phyloP scores from a whole-genome alignment of 352 stramenopile species.

The Pythium coloratum region DNA sequence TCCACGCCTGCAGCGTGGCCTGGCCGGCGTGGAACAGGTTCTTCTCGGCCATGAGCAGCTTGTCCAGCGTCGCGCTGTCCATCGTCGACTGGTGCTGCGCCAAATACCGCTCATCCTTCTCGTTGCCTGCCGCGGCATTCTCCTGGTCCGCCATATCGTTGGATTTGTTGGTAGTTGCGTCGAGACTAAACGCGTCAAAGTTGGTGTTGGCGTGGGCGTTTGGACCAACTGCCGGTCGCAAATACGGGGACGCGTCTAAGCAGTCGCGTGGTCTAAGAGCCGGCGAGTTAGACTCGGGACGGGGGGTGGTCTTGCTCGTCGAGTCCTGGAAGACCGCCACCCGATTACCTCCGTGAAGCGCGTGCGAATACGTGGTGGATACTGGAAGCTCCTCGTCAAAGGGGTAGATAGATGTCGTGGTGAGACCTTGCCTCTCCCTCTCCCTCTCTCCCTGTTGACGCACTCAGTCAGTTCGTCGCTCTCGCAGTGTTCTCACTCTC shows the following conservation, averaged over 20 bases:
- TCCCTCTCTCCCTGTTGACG: neutral
- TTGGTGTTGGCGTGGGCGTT: neutral
- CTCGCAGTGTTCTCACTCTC: conserved; percentile 1
- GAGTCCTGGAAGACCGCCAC: conserved; percentile 15
- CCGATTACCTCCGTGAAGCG: conserved; percentile 23
- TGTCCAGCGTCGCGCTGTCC: conserved; percentile 81
- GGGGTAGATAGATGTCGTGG: neutral
- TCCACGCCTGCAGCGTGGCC: conserved; percentile 81
- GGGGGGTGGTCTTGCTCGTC: neutral
- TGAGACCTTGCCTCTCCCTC: neutral
- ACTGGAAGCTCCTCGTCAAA: neutral
- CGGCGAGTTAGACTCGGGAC: neutral
- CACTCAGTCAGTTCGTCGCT: neutral
- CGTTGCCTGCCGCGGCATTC: neutral
- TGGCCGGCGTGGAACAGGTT: conserved; percentile 78
- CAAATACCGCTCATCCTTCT: conserved; percentile 53
- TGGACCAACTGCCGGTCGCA: neutral
- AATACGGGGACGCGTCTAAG: neutral
- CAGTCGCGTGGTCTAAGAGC: neutral
- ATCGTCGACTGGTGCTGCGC: conserved; percentile 72
- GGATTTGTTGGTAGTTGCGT: neutral
- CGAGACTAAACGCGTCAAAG: neutral
- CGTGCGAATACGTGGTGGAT: conserved; percentile 28
- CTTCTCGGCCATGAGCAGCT: conserved; percentile 80
- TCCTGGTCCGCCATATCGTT: neutral